These are phyloP conservation scores for Beauveria sp. DNA, from an alignment of 2,329 filamentous ascomycete genomes.

Conservation along the genomic window DNA sequence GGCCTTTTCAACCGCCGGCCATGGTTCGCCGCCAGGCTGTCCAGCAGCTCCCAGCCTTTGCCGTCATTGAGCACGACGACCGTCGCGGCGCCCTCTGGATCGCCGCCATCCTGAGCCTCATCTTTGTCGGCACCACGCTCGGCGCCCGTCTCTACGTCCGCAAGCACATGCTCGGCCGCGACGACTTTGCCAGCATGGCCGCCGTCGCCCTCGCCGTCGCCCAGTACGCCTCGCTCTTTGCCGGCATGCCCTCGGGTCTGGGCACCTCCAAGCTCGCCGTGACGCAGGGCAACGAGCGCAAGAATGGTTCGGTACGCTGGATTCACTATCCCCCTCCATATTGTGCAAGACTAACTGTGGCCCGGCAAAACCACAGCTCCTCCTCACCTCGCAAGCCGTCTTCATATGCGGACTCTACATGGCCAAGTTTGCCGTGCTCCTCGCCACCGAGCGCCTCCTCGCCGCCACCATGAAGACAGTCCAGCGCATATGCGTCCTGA, in stretches of 20 bases:
- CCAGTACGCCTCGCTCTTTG: constrained; percentile 13
- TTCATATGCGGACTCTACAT: constrained; percentile 12
- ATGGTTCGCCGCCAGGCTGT: background rate
- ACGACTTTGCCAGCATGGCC: constrained; percentile 12
- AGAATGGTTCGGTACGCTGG: constrained; percentile 7
- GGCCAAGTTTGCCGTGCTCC: constrained; percentile 16
- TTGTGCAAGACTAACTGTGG: background rate
- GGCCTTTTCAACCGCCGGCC: background rate
- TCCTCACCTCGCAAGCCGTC: constrained; percentile 12
- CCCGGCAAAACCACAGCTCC: background rate
- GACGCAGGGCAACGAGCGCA: constrained; percentile 2
- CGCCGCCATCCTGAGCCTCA: constrained; percentile 13
- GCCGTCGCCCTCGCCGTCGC: constrained; percentile 1
- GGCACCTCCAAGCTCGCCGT: constrained; percentile 13
- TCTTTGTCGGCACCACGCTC: constrained; percentile 11
- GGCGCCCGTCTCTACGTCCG: constrained; percentile 12
- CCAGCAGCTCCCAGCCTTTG: constrained; percentile 6
- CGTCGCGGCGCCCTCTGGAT: constrained; percentile 16
- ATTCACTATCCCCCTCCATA: background rate
- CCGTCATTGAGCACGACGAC: constrained; percentile 9
- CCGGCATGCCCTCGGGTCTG: constrained; percentile 10
- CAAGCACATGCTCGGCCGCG: constrained; percentile 13
- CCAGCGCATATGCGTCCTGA: constrained; percentile 6
- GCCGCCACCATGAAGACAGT: constrained; percentile 12
- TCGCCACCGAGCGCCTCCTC: constrained; percentile 15